Evolutionary conservation across 169 alveolate genomes (phyloP).

Genomic region (Cystoisospora suis): DNA sequence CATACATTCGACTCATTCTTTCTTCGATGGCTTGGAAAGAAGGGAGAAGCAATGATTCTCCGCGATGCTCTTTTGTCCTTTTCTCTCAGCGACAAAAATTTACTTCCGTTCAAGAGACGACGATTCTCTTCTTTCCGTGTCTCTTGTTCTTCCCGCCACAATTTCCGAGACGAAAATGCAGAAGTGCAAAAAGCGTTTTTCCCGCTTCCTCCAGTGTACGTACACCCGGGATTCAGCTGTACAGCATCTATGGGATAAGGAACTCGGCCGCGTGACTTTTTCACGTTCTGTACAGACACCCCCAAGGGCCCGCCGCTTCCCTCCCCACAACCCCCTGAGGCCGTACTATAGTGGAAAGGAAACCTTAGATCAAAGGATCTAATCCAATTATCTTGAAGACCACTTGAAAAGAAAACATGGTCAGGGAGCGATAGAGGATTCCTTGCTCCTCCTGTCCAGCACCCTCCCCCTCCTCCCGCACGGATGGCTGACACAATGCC

Average conservation of each 20-base stretch:
- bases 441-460: background rate
- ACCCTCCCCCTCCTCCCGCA: background rate
- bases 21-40: background rate
- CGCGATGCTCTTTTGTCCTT: too few species aligned
- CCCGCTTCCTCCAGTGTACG: background rate
- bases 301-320: background rate
- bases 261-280: slow-evolving; percentile 1
- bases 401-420: slow-evolving; percentile 52
- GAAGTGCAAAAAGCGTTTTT: background rate
- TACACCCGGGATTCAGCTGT: slow-evolving; percentile 12
- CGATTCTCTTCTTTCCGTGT: too few species aligned
- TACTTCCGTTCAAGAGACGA: background rate
- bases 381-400: slow-evolving; percentile 62
- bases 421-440: slow-evolving; percentile 8
- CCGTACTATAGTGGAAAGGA: slow-evolving; percentile 54
- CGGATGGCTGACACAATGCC: slow-evolving; percentile 55
- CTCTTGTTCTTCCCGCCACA: background rate
- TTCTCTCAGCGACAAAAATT: background rate
- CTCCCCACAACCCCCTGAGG: background rate
- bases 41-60: too few species aligned
- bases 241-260: slow-evolving; percentile 60
- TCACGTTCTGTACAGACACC: background rate
- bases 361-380: slow-evolving; percentile 61
- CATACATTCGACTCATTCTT: background rate
- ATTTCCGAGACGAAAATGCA: background rate